These are phyloP conservation scores for Candolleomyces efflorescens DNA, from an alignment of 768 basidiomycete genomes.

Conservation along the genomic window DNA sequence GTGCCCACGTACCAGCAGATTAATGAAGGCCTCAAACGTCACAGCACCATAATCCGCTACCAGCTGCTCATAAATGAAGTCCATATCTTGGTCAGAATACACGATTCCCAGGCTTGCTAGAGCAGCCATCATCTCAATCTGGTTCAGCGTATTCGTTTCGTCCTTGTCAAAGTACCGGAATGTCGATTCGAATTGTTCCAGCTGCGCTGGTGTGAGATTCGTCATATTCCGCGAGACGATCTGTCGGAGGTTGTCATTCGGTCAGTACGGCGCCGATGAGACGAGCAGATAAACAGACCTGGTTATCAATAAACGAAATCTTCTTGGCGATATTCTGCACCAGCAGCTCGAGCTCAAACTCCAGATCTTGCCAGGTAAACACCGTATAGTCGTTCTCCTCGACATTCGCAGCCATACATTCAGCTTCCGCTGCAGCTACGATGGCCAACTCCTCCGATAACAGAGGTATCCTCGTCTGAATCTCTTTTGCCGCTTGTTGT, in stretches of 20 bases:
- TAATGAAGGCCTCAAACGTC: conserved; percentile 91
- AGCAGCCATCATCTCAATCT: conserved; percentile 89
- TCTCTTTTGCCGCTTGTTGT: conserved; percentile 46
- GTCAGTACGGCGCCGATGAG: not conserved
- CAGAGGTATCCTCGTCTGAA: conserved; percentile 64
- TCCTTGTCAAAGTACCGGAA: conserved; percentile 98
- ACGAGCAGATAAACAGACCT: conserved; percentile 43
- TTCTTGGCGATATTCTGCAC: conserved; percentile 81
- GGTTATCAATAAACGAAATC: conserved; percentile 95
- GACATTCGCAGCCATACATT: conserved; percentile 83
- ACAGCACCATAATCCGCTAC: conserved; percentile 81
- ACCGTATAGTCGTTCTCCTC: conserved; percentile 97
- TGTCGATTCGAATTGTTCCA: conserved; percentile 95
- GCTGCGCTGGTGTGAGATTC: conserved; percentile 90
- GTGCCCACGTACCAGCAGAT: conserved; percentile 64
- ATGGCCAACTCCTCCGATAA: conserved; percentile 53
- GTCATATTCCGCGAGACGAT: conserved; percentile 93
- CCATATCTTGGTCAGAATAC: conserved; percentile 89
- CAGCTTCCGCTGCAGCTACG: conserved; percentile 64
- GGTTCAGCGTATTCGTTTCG: conserved; percentile 80
- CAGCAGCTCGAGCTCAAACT: conserved; percentile 83
- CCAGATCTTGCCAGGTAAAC: conserved; percentile 83
- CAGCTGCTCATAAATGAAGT: conserved; percentile 77
- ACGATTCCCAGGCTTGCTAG: conserved; percentile 92
- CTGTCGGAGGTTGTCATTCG: conserved; percentile 33